Evolutionary conservation across 139 green algal genomes (phyloP), one percentile per base, ranked within the genome.

Genomic region (Coccomyxa sp.): DNA sequence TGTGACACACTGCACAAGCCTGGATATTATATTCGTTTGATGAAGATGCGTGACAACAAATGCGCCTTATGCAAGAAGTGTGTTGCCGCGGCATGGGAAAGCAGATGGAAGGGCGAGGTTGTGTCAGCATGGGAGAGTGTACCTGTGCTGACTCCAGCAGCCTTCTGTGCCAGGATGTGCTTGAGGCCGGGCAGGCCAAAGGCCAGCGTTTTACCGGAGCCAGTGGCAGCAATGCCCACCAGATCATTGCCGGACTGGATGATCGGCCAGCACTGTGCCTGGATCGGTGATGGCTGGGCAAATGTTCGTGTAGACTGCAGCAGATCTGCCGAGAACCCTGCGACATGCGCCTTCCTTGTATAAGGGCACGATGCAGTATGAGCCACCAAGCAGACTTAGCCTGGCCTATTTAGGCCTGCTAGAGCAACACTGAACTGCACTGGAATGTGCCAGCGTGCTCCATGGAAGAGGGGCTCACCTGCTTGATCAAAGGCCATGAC

Each of bases 201-300:
- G 11, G 88, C 92, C 15, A 97, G 89, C 15, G 93, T 96, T 79
- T 96, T 96, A 31, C 93, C 93, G 27, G 86, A 92, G 58, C 93
- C 93, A 27, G 95, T 98, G 74, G 94, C 90, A 13, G 95, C 95
- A 81, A 98, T 97, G 79, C 94, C 95, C 16, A 98, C 93, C 10
- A 97, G 76, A 87, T 98, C 95, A 15, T 87, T 85, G 31, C 95
- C 95, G n/a, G 82, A 87, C 60, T 95, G 84, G 38, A 95, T 90
- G 81, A 97, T 90, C 13, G 95, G 95, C 93, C 94, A 94, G 83
- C 88, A 93, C 84, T 98, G 93, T 0, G 88, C 80, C 85, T 97
- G 94, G 86, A 98, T 97, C 21, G 95, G 94, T 0, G 92, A 96
- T 1, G 95, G 95, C 38, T 83, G 28, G 45, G 77, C 63, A 76